Base-by-base conservation (phyloP, 2,329 filamentous ascomycete species). In the Periconia sp. region DNA sequence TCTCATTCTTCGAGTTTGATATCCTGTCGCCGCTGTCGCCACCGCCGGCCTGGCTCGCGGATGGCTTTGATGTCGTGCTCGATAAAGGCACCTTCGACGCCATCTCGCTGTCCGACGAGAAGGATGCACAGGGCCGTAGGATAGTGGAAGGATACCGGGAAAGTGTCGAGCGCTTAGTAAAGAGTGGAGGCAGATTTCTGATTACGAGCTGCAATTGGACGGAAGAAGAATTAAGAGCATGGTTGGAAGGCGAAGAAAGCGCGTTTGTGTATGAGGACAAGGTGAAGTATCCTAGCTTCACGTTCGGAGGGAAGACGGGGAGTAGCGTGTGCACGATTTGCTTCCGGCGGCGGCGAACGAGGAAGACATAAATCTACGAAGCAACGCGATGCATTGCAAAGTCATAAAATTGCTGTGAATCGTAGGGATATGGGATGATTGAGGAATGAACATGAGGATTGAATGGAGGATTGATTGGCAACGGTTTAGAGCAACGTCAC, bases 131-230 rank as follows among this genome's bases (percentile, higher is more conserved):
- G 14, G 86, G 82, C 0, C 77, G 83, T 37, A 82, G 88, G 50
- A 79, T 89, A 13, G 89, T 86, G 69, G 90, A 95, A 71, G 81
- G 82, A 3, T 99, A 99, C 76, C 82, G 84, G 45, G 80, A 82
- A 45, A 84, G 85, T 49, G 86, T 93, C 31, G 77, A 87, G 56
- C 76, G 74, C 27, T 79, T 97, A 58, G 82, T 97, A 48, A 85
- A 84, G 63, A 77, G 75, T 1, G 88, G 87, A 1, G 91, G 91
- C 0, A 79, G 91, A 20, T 83, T 97, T 63, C 75, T 97, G 55
- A 85, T 99, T 50, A 97, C 94, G 50, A 97, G 92, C 74, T 99
- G 94, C 73, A 99, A 99, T 76, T 99, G 94, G 94, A 97, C 93
- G 1, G 92, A 94, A 77, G 83, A 86, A 41, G 94, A 99, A 78